Conservation (phyloP, 2,329 filamentous ascomycete genomes). For the Botrytis elliptica region DNA sequence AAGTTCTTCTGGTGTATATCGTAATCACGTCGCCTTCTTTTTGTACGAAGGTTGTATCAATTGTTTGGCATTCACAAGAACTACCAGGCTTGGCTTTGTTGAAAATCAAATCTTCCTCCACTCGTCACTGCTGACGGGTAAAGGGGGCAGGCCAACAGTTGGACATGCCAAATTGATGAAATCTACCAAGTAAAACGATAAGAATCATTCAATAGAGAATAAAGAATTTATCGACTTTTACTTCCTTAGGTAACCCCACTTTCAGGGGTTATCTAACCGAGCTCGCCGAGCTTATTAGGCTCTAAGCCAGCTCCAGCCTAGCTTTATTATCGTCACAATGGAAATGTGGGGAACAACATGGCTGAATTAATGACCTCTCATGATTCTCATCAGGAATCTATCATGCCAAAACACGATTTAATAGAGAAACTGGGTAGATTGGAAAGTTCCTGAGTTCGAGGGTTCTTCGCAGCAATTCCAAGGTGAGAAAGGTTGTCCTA, state of each 20-base stretch:
- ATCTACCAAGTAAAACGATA: neutral
- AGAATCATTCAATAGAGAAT: neutral
- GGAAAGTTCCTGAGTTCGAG: neutral
- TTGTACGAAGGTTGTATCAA: neutral
- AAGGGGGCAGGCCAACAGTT: neutral
- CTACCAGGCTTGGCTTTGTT: neutral
- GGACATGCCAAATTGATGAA: neutral
- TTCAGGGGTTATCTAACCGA: neutral
- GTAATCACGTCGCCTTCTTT: neutral
- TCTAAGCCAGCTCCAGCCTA: neutral
- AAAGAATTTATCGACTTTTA: neutral
- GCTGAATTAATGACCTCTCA: neutral
- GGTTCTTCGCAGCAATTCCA: neutral
- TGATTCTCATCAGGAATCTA: no score
- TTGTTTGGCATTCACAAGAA: neutral
- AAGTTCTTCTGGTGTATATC: neutral
- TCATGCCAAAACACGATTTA: neutral
- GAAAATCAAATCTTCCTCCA: neutral
- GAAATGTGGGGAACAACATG: neutral
- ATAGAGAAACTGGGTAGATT: no score
- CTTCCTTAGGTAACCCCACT: neutral
- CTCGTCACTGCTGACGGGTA: neutral
- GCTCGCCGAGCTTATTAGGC: neutral
- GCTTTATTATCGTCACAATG: neutral
- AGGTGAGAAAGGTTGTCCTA: no score